phyloP scores from a whole-genome alignment of 202 grass and related monocot species.

The Schoenoplectus tabernaemontani region DNA sequence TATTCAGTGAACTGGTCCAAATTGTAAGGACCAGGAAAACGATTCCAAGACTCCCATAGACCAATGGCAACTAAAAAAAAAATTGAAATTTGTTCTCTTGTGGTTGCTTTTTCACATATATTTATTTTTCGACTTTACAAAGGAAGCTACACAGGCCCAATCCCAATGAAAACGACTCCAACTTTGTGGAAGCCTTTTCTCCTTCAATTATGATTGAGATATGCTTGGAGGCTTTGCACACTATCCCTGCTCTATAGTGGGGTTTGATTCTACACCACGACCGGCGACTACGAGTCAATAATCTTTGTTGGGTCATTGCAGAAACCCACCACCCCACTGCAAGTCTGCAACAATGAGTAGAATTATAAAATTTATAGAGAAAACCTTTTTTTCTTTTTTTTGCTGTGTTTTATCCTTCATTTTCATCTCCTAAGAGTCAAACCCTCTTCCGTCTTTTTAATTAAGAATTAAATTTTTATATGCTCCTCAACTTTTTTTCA shows the following conservation, averaged over 20 bases:
- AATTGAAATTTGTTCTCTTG: background rate
- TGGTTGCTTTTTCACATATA: background rate
- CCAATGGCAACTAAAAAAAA: background rate
- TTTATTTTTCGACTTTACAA: background rate
- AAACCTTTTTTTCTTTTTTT: too few species aligned
- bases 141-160: background rate
- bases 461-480: too few species aligned
- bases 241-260: background rate
- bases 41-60: background rate
- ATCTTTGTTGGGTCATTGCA: background rate
- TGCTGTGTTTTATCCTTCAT: too few species aligned
- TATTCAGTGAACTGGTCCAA: too few species aligned
- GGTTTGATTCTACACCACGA: background rate
- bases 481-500: too few species aligned
- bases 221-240: background rate
- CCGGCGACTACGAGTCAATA: background rate
- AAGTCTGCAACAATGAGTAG: background rate
- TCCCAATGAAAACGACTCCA: background rate
- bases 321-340: background rate
- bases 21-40: slow-evolving; percentile 18
- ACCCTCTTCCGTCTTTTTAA: too few species aligned
- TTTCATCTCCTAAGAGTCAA: too few species aligned
- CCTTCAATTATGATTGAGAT: background rate
- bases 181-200: background rate
- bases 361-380: too few species aligned